Base-by-base conservation (phyloP, 768 basidiomycete species). In the Pholiota conissans region DNA sequence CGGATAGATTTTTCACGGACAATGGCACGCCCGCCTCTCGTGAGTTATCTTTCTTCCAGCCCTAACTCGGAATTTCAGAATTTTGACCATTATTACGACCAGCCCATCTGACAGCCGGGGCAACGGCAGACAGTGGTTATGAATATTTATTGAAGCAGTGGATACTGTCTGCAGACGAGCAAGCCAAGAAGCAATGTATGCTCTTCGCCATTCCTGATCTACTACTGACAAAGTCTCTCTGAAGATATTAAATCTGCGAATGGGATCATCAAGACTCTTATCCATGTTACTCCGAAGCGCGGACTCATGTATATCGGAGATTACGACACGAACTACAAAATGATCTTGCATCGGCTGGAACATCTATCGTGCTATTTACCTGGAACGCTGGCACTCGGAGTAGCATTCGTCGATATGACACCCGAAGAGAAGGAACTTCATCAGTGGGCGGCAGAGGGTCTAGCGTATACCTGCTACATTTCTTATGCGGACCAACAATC, bases 351-450 rank as follows among this genome's bases (percentile, higher is more conserved):
- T 61, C 74, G 69, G 24, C 76, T 87, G 52, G 87, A 90, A 64
- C 88, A 90, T 63, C 77, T 89, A 24, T 82, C 86, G 1, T 89
- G 87, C 68, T 89, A 85, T 76, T 78, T 88, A 35, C 84, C 86
- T 0, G 87, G 87, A 1, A 71, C 87, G 18, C 75, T 90, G 49
- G 84, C 85, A 0, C 79, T 89, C 13, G 88, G 86, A 22, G 83
- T 77, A 2, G 72, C 79, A 56, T 78, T 76, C 2, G 74, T 86
- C 30, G 67, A 70, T 39, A 72, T 79, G n/a, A 42, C 73, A 0
- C 52, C 61, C 1, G 58, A 66, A 5, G 71, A 71, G 11, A 73
- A 69, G 29, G 70, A 86, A 51, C 68, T 83, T 20, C 88, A 91
- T 65, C 65, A 77, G 49, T 89, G 87, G 83, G 90, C 86, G 0